Evolutionary conservation across 1,284 basidiomycete genomes (phyloP), one percentile per base, ranked within the genome.

Genomic region (Phenoliferia sp.): DNA sequence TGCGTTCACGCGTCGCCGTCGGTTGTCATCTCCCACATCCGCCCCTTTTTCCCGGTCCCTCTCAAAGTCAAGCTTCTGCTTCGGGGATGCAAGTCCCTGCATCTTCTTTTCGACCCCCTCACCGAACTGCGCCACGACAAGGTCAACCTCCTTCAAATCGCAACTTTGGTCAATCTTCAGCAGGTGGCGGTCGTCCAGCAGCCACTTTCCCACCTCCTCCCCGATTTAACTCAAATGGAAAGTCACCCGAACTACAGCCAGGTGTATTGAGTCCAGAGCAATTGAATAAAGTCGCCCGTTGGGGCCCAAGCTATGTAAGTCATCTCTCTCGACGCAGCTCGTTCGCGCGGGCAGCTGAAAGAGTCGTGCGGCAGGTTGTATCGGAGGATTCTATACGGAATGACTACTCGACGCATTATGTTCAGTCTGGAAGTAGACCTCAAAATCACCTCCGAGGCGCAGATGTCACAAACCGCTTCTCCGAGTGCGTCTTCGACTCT

Each of bases 311-410:
- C 5, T 72, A 70, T 50, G 71, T 70, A 10, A 57, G 66, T 65
- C 34, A 32, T 58, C 0, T 1, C 17, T 3, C 26, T 52, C 15
- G 26, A 16, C 7, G 3, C 39, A 12, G 12, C 39, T 44, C 39
- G 6, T 28, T 36, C 12, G 4, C 3, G 12, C 9, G 3, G 31
- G 35, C 28, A 59, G 34, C 36, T 62, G 52, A 54, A 32, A 2
- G 5, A 5, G 15, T 7, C 4, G 17, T 17, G 44, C 15, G 2
- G 28, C 63, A 73, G 70, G 50, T 64, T 6, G 55, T 62, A 1
- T 89, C 92, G 72, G 95, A 97, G 77, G 92, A 97, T 77, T 95
- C 92, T 0, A 89, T 99, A 58, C 84, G 94, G 62, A 98, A 96
- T 77, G 94, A 98, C 81, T 95, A 96, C 77, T 91, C 90, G 1